Base-by-base conservation (phyloP, 352 stramenopile genomes). In the Stramenopiles sp. region DNA sequence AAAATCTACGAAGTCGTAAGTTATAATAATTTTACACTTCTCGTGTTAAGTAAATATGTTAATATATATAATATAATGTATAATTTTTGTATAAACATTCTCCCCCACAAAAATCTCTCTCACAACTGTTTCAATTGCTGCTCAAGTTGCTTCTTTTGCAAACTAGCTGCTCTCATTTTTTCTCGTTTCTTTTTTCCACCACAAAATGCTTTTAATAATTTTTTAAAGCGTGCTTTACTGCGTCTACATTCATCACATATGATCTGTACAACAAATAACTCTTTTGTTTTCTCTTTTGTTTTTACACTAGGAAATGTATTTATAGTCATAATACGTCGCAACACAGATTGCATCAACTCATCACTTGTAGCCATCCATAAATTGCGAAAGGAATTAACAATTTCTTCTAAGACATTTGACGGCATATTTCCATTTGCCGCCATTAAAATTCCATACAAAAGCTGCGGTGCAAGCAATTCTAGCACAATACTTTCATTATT, bases 101-200 rank as follows among this genome's bases (percentile, higher is more conserved):
- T n/a, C n/a, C n/a, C n/a, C n/a, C n/a, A n/a, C n/a, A n/a, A n/a
- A n/a, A n/a, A n/a, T n/a, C n/a, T n/a, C n/a, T n/a, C n/a, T n/a
- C n/a, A n/a, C n/a, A n/a, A n/a, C n/a, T n/a, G n/a, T n/a, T n/a
- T n/a, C n/a, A n/a, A n/a, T n/a, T n/a, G n/a, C n/a, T n/a, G n/a
- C n/a, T n/a, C n/a, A n/a, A n/a, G n/a, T n/a, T n/a, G n/a, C n/a
- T n/a, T n/a, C n/a, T n/a, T n/a, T n/a, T n/a, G n/a, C n/a, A n/a
- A n/a, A n/a, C n/a, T n/a, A n/a, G n/a, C n/a, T n/a, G n/a, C n/a
- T n/a, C n/a, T n/a, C n/a, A n/a, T 69, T 69, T 69, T 27, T 69
- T 69, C 27, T 69, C 53, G 20, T 69, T 69, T 69, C 53, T 69
- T 69, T 27, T 69, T 69, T 69, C 53, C 53, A 69, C 53, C 53